A percentile compares a stretch with the other conserved stretches of the same genome.
Evolutionary conservation across 2,329 filamentous ascomycete genomes (phyloP).

Genomic region (Blumeria hordei): DNA sequence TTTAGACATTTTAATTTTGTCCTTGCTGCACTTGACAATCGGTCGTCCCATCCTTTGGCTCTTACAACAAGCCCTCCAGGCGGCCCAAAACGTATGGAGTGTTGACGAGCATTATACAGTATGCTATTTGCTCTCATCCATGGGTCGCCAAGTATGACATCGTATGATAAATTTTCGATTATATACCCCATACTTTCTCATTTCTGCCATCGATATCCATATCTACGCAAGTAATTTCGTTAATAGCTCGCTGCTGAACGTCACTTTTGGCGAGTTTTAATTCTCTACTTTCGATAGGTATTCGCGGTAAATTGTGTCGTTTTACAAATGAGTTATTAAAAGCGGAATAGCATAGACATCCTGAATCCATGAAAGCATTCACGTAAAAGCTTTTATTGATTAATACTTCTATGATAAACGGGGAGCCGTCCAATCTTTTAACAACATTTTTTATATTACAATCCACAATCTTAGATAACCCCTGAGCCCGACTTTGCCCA

Average conservation of each 20-base stretch:
- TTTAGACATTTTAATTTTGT: not conserved
- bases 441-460: not conserved
- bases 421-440: not conserved
- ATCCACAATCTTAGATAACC: not conserved
- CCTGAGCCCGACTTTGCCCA: not conserved
- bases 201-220: not conserved
- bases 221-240: not conserved
- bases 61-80: not conserved
- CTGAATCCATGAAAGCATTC: not conserved
- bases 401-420: not conserved
- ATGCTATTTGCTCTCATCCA: not conserved
- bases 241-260: not conserved
- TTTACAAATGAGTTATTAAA: not conserved
- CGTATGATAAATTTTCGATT: not conserved
- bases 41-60: not conserved
- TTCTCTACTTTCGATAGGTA: not conserved
- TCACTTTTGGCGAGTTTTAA: not conserved
- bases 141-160: not conserved
- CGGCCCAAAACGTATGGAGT: not conserved
- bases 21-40: not conserved
- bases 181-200: not conserved
- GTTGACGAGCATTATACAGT: not conserved
- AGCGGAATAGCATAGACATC: not conserved
- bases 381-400: not conserved
- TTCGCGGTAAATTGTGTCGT: not conserved